A percentile compares a stretch with the other conserved stretches of the same genome.
Evolutionary conservation across 2,329 filamentous ascomycete genomes (phyloP).

Genomic region (Penicillium capsulatum): DNA sequence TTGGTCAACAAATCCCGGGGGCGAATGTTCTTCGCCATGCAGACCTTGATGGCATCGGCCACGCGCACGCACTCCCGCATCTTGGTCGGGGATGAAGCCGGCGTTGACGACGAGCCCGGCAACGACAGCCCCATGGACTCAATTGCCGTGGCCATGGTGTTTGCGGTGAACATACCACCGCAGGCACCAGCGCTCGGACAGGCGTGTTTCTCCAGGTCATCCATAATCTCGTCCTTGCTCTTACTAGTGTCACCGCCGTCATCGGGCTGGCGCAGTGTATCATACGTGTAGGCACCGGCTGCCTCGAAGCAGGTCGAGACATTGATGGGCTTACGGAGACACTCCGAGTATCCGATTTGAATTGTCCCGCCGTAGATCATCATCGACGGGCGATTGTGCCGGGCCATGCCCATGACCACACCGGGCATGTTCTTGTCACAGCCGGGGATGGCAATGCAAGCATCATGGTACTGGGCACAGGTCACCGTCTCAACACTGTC

Average conservation of each 20-base stretch:
- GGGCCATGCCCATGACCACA: slow-evolving; percentile 81
- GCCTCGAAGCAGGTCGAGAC: slow-evolving; percentile 87
- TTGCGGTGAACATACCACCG: slow-evolving; percentile 91
- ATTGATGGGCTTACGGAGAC: slow-evolving; percentile 76
- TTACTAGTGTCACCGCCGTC: slow-evolving; percentile 61
- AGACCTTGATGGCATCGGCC: slow-evolving; percentile 70
- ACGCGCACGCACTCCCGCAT: slow-evolving; percentile 80
- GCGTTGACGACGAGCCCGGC: slow-evolving; percentile 78
- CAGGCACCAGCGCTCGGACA: slow-evolving; percentile 78
- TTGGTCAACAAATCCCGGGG: slow-evolving; percentile 77
- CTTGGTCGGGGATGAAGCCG: slow-evolving; percentile 76
- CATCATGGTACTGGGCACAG: slow-evolving; percentile 86
- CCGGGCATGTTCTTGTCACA: slow-evolving; percentile 99
- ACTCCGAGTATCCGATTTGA: slow-evolving; percentile 73
- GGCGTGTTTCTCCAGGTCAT: slow-evolving; percentile 74
- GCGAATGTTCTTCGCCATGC: slow-evolving; percentile 77
- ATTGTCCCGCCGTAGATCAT: slow-evolving; percentile 97
- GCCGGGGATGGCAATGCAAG: slow-evolving; percentile 86
- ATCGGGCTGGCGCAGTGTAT: slow-evolving; percentile 65
- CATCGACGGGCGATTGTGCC: slow-evolving; percentile 85
- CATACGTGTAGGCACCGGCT: slow-evolving; percentile 75
- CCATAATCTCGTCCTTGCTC: slow-evolving; percentile 71
- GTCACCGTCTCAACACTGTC: slow-evolving; percentile 93
- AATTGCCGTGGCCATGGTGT: slow-evolving; percentile 87
- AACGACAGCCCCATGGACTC: slow-evolving; percentile 82